Percentiles rank a stretch among this genome's conserved stretches.
These are phyloP conservation scores for Leccinum incarnatum DNA, from an alignment of 768 basidiomycete genomes.

Conservation along the genomic window DNA sequence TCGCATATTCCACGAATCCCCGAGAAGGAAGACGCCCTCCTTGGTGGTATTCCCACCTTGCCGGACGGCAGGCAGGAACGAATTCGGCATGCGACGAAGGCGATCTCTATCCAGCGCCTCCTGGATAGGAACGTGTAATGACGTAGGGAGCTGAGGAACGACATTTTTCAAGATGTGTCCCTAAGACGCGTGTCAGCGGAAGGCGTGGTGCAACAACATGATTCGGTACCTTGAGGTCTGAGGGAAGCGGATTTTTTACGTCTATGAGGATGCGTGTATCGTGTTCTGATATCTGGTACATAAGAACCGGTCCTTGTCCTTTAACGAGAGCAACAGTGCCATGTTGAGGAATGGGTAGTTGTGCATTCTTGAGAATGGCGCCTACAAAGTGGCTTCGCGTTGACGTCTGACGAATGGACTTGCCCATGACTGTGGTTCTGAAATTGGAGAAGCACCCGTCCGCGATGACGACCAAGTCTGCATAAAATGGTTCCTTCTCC, in stretches of 20 bases:
- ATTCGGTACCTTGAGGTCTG: slow-evolving; percentile 64
- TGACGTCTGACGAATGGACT: slow-evolving; percentile 43
- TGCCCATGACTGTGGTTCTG: slow-evolving; percentile 63
- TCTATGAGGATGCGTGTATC: slow-evolving; percentile 95
- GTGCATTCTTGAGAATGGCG: slow-evolving; percentile 73
- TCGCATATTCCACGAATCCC: slow-evolving; percentile 99
- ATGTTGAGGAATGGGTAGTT: slow-evolving; percentile 68
- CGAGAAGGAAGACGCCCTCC: slow-evolving; percentile 78
- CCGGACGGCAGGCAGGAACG: slow-evolving; percentile 78
- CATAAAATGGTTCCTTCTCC: slow-evolving; percentile 54
- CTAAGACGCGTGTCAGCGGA: slow-evolving; percentile 33
- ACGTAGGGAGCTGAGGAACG: slow-evolving; percentile 75
- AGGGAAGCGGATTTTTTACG: slow-evolving; percentile 78
- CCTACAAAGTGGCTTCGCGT: slow-evolving; percentile 84
- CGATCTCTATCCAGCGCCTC: slow-evolving; percentile 75
- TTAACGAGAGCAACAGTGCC: slow-evolving; percentile 84
- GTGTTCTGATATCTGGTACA: slow-evolving; percentile 87
- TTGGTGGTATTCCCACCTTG: slow-evolving; percentile 53
- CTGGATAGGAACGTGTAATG: slow-evolving; percentile 63
- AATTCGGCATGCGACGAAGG: slow-evolving; percentile 91
- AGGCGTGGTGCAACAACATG: neutral
- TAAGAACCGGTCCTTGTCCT: slow-evolving; percentile 80
- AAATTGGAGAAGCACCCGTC: slow-evolving; percentile 98
- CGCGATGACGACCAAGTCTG: slow-evolving; percentile 81
- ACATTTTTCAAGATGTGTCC: slow-evolving; percentile 68